Percentiles rank a stretch among this genome's conserved stretches.
phyloP scores from a whole-genome alignment of 179 eudicot genomes.

The Amaranthus tricolor region DNA sequence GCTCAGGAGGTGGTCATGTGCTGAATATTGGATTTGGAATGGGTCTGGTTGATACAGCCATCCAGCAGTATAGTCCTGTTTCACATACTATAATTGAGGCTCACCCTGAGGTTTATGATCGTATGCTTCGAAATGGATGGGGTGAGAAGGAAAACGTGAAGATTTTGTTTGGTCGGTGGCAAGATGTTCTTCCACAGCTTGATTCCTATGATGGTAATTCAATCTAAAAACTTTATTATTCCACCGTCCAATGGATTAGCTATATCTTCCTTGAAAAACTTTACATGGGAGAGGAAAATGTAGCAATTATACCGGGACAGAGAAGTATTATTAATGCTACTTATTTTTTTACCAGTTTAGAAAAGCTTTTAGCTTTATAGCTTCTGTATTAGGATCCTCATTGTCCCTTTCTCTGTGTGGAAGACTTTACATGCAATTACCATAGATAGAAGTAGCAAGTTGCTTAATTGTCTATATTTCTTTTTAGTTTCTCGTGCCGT shows the following conservation, averaged over 20 bases:
- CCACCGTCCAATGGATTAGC: neutral
- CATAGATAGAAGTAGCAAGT: neutral
- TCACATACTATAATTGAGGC: slow-evolving; percentile 87
- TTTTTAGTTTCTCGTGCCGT: neutral
- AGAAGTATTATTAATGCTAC: neutral
- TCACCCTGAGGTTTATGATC: slow-evolving; percentile 78
- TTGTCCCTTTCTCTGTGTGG: neutral
- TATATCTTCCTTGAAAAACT: neutral
- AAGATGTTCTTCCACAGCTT: slow-evolving; percentile 79
- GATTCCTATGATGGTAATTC: slow-evolving; percentile 75
- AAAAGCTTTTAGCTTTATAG: neutral
- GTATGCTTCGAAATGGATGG: slow-evolving; percentile 81
- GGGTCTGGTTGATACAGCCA: slow-evolving; percentile 94
- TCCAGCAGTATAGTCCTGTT: slow-evolving; percentile 63
- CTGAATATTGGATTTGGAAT: slow-evolving; percentile 90
- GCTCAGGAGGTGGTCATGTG: slow-evolving; percentile 61
- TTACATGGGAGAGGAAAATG: too few relatives aligned
- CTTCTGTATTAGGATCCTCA: neutral
- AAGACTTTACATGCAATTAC: neutral
- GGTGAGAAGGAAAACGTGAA: slow-evolving; percentile 84
- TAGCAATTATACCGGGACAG: too few relatives aligned
- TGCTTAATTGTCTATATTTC: neutral
- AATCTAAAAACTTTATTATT: slow-evolving; percentile 6
- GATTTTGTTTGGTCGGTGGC: slow-evolving; percentile 87
- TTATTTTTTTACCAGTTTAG: neutral